phyloP scores from a whole-genome alignment of 768 basidiomycete species.

The Podaxis sp. region DNA sequence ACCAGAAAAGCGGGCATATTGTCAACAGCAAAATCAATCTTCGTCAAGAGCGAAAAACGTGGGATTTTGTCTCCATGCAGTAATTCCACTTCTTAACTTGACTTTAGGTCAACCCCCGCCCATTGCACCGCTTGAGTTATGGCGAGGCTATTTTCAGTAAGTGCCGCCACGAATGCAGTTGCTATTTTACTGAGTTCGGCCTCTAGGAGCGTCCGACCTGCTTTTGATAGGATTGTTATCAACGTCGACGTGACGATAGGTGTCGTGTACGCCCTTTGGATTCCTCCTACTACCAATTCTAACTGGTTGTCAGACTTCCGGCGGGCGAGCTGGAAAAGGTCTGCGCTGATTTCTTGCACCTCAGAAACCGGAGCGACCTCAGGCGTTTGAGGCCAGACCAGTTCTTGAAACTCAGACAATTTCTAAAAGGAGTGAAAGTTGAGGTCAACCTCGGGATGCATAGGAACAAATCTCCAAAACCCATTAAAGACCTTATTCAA shows the following conservation, averaged over 20 bases:
- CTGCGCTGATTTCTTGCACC: conserved; percentile 21
- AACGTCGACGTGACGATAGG: conserved; percentile 45
- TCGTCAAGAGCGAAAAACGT: conserved; percentile 9
- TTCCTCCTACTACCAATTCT: not conserved
- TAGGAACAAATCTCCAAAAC: conserved; percentile 22
- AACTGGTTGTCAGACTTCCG: conserved; percentile 25
- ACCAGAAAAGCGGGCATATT: conserved; percentile 12
- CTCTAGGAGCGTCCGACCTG: conserved; percentile 42
- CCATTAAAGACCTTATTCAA: conserved; percentile 28
- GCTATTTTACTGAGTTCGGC: not conserved
- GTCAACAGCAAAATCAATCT: conserved; percentile 9
- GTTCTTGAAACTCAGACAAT: conserved; percentile 25
- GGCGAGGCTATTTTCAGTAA: conserved; percentile 46
- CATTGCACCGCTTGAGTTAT: conserved; percentile 34
- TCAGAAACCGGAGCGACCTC: conserved; percentile 22
- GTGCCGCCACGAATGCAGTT: not conserved
- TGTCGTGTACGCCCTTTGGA: conserved; percentile 31
- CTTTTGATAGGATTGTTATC: conserved; percentile 33
- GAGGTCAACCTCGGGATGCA: conserved; percentile 22
- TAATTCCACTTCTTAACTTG: not conserved
- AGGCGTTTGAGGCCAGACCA: conserved; percentile 11
- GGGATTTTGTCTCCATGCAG: not conserved
- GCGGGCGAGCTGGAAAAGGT: conserved; percentile 21
- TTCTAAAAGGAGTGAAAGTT: conserved; percentile 31
- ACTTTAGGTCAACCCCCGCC: conserved; percentile 16